These are phyloP conservation scores for Boletus rubropictus DNA, from an alignment of 768 basidiomycete species.

Conservation along the genomic window DNA sequence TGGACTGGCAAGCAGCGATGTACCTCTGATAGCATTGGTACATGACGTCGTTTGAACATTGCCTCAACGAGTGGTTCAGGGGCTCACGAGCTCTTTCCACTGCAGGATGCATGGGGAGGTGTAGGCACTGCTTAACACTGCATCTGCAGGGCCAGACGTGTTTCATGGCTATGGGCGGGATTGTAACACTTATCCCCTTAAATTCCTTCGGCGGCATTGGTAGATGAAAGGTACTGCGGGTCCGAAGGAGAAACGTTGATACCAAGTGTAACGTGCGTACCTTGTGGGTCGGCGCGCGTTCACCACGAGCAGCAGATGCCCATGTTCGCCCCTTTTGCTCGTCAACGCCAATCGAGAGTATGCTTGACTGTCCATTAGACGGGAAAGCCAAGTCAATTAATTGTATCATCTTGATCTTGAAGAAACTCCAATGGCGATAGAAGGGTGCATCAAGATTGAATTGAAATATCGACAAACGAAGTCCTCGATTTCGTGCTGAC, in stretches of 20 bases:
- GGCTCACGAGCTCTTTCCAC: not conserved
- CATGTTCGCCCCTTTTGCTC: not conserved
- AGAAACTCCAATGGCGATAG: not conserved
- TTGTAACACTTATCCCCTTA: not conserved
- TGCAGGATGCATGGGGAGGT: constrained; percentile 5
- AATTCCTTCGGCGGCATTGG: not conserved
- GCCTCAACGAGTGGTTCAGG: not conserved
- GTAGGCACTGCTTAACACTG: constrained; percentile 5
- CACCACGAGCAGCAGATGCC: constrained; percentile 15
- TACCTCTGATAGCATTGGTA: not conserved
- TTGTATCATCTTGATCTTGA: not conserved
- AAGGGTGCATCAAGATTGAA: not conserved
- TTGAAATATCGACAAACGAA: not conserved
- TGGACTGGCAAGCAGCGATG: too few relatives aligned
- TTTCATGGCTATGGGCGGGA: constrained; percentile 4
- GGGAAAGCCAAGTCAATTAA: not conserved
- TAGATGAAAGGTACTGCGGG: constrained; percentile 15
- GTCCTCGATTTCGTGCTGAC: too few relatives aligned
- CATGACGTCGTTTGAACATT: not conserved
- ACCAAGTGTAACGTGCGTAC: constrained; percentile 9
- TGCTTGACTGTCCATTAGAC: not conserved
- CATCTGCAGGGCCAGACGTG: constrained; percentile 13
- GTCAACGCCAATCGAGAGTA: not conserved
- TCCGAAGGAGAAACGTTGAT: constrained; percentile 16
- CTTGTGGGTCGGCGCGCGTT: constrained; percentile 11